phyloP scores from a whole-genome alignment of 192 early-diverging fungal genomes.

The Gigaspora rosea region DNA sequence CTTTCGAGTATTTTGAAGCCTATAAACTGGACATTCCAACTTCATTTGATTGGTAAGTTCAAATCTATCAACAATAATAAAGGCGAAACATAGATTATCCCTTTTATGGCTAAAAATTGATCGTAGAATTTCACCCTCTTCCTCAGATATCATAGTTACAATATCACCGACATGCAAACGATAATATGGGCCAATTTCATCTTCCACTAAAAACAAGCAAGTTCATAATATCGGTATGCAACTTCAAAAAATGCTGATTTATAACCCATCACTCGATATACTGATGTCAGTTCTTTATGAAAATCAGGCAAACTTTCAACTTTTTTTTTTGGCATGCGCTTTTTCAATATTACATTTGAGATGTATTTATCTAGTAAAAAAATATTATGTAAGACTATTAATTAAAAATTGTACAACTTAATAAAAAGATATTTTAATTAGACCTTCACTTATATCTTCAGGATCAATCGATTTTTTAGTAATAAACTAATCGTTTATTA shows the following conservation, averaged over 20 bases:
- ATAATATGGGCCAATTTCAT: background rate
- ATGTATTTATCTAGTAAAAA: background rate
- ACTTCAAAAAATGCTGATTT: background rate
- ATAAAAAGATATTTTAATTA: background rate
- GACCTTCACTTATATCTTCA: background rate
- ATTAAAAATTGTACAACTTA: background rate
- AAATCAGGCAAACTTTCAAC: background rate
- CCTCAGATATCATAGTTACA: background rate
- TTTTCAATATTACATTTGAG: background rate
- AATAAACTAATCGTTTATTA: background rate
- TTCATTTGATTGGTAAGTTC: background rate
- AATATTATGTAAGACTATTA: background rate
- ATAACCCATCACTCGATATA: background rate
- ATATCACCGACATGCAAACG: background rate
- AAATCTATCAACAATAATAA: background rate
- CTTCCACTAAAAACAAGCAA: background rate
- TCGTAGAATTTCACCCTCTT: background rate
- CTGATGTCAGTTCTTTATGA: background rate
- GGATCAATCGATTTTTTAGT: background rate
- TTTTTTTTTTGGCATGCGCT: background rate
- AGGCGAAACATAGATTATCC: background rate
- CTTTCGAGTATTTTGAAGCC: background rate
- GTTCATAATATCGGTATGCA: background rate
- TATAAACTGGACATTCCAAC: background rate
- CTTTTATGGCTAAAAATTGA: constrained; percentile 1